These are phyloP conservation scores for Prunus mume DNA, from an alignment of 306 rosid genomes.

Conservation along the genomic window DNA sequence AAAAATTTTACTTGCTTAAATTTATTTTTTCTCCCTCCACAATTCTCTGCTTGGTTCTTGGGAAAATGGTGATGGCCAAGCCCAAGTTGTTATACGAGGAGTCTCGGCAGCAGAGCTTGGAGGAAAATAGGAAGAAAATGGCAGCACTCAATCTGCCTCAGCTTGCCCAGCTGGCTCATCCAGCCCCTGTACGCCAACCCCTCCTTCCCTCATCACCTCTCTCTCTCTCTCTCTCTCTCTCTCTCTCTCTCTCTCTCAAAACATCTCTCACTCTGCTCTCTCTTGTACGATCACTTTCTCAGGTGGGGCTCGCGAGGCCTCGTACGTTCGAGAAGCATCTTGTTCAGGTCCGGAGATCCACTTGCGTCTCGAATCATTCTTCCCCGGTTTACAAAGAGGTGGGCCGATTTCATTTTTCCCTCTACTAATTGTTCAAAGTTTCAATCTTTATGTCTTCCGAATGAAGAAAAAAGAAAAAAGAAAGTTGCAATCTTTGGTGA, in stretches of 20 bases:
- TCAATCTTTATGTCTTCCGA: neutral
- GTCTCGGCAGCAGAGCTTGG: conserved; percentile 39
- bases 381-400: conserved; percentile 47
- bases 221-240: neutral
- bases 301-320: conserved; percentile 33
- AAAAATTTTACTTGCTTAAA: too few relatives aligned
- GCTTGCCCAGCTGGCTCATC: conserved; percentile 29
- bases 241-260: neutral
- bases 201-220: neutral
- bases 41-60: conserved; percentile 1
- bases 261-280: neutral
- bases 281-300: neutral
- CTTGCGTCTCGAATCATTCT: conserved; percentile 29
- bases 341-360: conserved; percentile 37
- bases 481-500: neutral
- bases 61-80: conserved; percentile 37
- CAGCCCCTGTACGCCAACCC: conserved; percentile 16
- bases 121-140: conserved; percentile 49
- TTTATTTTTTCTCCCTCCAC: too few relatives aligned
- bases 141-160: conserved; percentile 46
- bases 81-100: conserved; percentile 36
- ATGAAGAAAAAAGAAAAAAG: neutral
- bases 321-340: neutral
- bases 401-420: neutral
- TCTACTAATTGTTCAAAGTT: neutral